Percentiles rank a stretch among this genome's conserved stretches.
Conservation (phyloP, 139 green algal species). For the Monoraphidium neglectum region DNA sequence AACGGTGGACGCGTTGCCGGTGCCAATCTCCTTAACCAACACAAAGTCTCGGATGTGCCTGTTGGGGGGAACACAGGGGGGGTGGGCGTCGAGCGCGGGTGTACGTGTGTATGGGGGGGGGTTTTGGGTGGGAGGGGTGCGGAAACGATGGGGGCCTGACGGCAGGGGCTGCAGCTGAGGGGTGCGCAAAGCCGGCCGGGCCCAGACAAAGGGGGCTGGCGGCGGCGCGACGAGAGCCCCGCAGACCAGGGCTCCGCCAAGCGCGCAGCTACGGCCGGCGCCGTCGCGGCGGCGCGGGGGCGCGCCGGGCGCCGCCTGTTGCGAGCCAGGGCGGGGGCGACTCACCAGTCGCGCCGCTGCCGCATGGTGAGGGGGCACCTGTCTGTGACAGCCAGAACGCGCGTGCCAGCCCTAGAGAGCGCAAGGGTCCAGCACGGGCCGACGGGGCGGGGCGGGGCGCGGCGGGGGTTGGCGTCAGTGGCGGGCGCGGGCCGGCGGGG, state of each 20-base stretch:
- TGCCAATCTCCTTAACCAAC: constrained; percentile 74
- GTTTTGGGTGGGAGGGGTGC: too few species aligned
- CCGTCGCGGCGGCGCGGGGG: neutral
- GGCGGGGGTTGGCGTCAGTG: too few species aligned
- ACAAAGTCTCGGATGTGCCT: constrained; percentile 73
- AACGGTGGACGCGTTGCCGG: constrained; percentile 67
- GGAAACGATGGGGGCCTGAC: neutral
- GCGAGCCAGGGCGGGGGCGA: neutral
- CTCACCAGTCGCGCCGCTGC: constrained; percentile 24
- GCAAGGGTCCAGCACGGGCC: neutral
- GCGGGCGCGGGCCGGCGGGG: too few species aligned
- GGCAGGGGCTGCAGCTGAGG: neutral
- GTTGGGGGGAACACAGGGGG: neutral
- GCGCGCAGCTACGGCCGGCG: too few species aligned
- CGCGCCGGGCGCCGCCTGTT: neutral
- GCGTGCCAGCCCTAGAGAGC: constrained; percentile 2
- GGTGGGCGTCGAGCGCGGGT: too few species aligned
- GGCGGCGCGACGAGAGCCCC: too few species aligned
- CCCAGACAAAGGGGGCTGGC: too few species aligned
- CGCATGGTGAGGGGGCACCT: constrained; percentile 30
- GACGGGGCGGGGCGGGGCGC: too few species aligned
- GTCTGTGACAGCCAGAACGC: constrained; percentile 30
- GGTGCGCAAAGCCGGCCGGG: neutral
- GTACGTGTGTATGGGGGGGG: neutral
- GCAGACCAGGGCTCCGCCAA: too few species aligned